A percentile compares a stretch with the other conserved stretches of the same genome.
These are phyloP conservation scores for Lichtheimia ramosa DNA, from an alignment of 371 early-diverging fungal species.

Conservation along the genomic window DNA sequence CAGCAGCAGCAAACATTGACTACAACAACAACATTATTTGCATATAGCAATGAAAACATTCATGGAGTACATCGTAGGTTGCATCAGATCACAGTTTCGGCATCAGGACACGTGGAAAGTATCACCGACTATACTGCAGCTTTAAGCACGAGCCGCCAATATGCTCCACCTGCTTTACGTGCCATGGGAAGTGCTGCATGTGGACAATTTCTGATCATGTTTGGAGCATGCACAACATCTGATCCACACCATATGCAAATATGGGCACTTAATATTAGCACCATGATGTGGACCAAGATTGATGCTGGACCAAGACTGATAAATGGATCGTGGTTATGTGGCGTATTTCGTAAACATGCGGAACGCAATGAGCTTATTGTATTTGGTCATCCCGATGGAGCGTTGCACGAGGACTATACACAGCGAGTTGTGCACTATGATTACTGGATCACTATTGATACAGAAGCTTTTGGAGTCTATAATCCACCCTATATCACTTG, in stretches of 20 bases:
- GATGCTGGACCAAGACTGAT: conserved; percentile 62
- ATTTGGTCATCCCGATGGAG: conserved; percentile 72
- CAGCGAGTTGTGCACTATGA: conserved; percentile 65
- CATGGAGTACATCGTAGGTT: conserved; percentile 61
- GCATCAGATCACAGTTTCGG: conserved; percentile 51
- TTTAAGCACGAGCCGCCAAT: conserved; percentile 27
- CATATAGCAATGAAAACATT: conserved; percentile 74
- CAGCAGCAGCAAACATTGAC: background rate
- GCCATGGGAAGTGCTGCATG: conserved; percentile 66
- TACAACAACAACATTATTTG: conserved; percentile 21
- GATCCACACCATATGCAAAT: conserved; percentile 63
- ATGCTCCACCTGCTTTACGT: conserved; percentile 68
- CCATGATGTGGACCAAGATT: conserved; percentile 65
- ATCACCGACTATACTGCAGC: conserved; percentile 46
- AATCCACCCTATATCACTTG: conserved; percentile 37
- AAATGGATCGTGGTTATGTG: conserved; percentile 74
- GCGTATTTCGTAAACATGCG: conserved; percentile 48
- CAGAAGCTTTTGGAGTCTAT: conserved; percentile 66
- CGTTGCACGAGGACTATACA: conserved; percentile 66
- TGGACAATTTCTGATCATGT: conserved; percentile 69
- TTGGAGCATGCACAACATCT: conserved; percentile 66
- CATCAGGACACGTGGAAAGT: conserved; percentile 25
- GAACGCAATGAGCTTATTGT: conserved; percentile 60
- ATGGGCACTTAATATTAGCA: conserved; percentile 69
- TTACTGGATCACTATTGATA: conserved; percentile 57